Evolutionary conservation across 352 stramenopile genomes (phyloP).

Genomic region (Thraustochytrium striatum): DNA sequence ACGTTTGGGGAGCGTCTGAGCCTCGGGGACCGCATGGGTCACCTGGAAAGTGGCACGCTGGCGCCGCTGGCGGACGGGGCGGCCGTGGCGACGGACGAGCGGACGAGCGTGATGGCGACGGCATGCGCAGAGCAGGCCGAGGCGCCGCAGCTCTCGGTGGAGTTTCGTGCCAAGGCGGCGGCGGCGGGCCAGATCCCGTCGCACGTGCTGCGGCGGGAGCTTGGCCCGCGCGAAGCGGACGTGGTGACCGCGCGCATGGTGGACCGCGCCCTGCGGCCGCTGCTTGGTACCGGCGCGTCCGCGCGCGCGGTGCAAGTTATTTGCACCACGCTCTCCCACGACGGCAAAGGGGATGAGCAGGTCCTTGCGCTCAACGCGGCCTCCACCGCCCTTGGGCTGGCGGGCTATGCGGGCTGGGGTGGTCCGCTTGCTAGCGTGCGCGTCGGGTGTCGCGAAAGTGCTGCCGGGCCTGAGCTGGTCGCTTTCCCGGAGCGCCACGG

Average conservation of each 20-base stretch:
- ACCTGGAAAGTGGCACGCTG: background rate
- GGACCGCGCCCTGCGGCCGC: slow-evolving; percentile 86
- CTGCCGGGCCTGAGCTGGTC: background rate
- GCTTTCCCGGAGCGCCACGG: background rate
- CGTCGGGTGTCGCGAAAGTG: slow-evolving; percentile 62
- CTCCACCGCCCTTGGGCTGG: slow-evolving; percentile 68
- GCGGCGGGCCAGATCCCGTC: slow-evolving; percentile 21
- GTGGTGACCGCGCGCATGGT: slow-evolving; percentile 92
- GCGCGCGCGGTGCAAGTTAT: slow-evolving; percentile 90
- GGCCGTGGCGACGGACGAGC: background rate
- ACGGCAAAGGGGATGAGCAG: slow-evolving; percentile 57
- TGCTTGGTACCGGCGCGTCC: slow-evolving; percentile 84
- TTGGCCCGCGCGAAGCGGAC: slow-evolving; percentile 74
- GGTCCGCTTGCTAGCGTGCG: slow-evolving; percentile 80
- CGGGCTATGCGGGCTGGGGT: slow-evolving; percentile 67
- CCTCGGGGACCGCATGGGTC: background rate
- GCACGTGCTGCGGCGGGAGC: slow-evolving; percentile 23
- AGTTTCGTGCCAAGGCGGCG: slow-evolving; percentile 26
- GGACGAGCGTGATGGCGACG: background rate
- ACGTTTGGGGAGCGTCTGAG: background rate
- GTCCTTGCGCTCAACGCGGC: slow-evolving; percentile 60
- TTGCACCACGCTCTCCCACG: slow-evolving; percentile 67
- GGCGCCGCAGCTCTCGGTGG: slow-evolving; percentile 2
- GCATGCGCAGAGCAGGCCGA: background rate
- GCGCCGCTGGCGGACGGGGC: background rate